Percentiles rank a stretch among this genome's conserved stretches.
These are phyloP conservation scores for Penicillium manginii DNA, from an alignment of 495 filamentous ascomycete genomes.

Conservation along the genomic window DNA sequence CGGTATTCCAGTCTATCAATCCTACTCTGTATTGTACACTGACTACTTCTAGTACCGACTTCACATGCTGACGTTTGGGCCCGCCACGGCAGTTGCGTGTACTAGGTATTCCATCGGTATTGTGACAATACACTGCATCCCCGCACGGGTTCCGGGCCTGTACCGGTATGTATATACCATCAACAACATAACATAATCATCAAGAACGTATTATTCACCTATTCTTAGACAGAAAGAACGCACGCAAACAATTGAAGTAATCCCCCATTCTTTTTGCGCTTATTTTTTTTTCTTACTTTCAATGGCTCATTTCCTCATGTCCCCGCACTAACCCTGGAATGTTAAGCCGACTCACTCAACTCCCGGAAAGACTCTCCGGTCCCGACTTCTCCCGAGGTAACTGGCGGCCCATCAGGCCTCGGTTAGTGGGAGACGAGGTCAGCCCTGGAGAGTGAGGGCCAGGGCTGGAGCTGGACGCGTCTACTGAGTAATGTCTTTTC, in stretches of 20 bases:
- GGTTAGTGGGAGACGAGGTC: slow-evolving; percentile 17
- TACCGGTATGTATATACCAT: background rate
- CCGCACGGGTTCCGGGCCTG: slow-evolving; percentile 1
- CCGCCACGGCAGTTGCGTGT: slow-evolving; percentile 19
- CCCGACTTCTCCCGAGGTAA: slow-evolving; percentile 33
- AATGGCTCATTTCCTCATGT: background rate
- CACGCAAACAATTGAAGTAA: too few species aligned
- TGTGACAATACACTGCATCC: slow-evolving; percentile 2
- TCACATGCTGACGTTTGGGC: slow-evolving; percentile 25
- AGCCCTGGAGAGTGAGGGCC: background rate
- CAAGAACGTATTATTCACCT: too few species aligned
- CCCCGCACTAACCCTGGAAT: background rate
- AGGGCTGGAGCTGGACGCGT: background rate
- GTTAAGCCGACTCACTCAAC: background rate
- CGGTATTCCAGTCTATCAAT: background rate
- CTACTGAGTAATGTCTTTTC: slow-evolving; percentile 6
- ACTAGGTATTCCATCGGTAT: background rate
- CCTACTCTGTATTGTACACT: background rate
- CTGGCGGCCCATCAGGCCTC: slow-evolving; percentile 17
- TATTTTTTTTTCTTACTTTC: background rate
- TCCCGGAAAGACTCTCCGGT: slow-evolving; percentile 13
- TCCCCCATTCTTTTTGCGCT: too few species aligned
- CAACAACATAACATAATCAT: too few species aligned
- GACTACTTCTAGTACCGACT: background rate
- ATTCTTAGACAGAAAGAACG: too few species aligned